Base-by-base conservation (phyloP, 306 rosid species). In the Mimosa pudica region DNA sequence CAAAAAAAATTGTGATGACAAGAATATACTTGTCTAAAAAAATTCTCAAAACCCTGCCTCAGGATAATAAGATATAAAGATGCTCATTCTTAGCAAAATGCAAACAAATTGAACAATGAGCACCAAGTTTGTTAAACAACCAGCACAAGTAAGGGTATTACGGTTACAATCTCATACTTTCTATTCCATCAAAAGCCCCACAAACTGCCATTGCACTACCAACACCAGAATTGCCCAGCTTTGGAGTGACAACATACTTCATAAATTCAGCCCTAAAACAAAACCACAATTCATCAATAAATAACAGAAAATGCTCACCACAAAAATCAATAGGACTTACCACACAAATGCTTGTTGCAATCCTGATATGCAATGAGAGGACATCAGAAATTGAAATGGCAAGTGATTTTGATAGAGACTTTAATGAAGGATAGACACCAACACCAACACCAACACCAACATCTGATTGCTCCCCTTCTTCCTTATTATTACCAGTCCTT, bases 261-360 rank as follows among this genome's bases (percentile, higher is more conserved):
- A 97, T 95, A 81, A 87, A 95, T 74, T 86, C 95, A 32, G 98
- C 93, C 99, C 99, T 95, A 73, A 30, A 65, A 79, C 65, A 57
- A 48, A 82, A 75, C 32, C 73, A 70, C 45, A 72, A 58, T 76
- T 68, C 67, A 41, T 63, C 65, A 71, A 36, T 78, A 60, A 74
- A 71, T 54, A 74, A 70, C 45, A 60, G 11, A 76, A 74, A 72
- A 73, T 7, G 77, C 61, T 55, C 7, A 55, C 61, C 61, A 55
- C 24, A 55, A 3, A 76, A 76, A 75, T 17, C 71, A 70, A 69
- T n/a, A 48, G 86, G 84, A 80, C 80, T 89, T 90, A 95, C 99
- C 99, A 95, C 18, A 89, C 99, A 87, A 95, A 95, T 79, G 99
- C 97, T 77, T 91, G 97, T 73, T 95, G 98, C 77, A 95, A 88